phyloP scores from a whole-genome alignment of 352 stramenopile species.

The Phytophthora megakarya region DNA sequence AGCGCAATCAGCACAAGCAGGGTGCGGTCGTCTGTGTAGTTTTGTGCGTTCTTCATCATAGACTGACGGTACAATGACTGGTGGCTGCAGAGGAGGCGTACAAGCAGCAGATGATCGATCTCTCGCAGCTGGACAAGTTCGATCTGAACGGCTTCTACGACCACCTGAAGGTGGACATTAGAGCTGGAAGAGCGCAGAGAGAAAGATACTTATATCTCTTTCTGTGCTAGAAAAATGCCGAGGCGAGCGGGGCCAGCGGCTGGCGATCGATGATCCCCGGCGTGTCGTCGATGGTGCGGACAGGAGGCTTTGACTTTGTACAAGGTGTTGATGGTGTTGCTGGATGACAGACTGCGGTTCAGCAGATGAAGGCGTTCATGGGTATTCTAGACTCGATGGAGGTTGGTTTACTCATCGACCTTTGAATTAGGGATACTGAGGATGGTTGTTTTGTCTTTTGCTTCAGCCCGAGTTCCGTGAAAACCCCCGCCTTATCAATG shows the following conservation, averaged over 20 bases:
- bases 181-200: background rate
- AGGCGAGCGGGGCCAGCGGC: constrained; percentile 68
- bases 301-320: background rate
- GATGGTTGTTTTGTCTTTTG: background rate
- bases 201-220: background rate
- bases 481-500: constrained; percentile 80
- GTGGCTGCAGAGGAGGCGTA: constrained; percentile 63
- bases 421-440: background rate
- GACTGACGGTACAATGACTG: background rate
- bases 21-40: constrained; percentile 34
- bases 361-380: constrained; percentile 87
- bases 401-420: constrained; percentile 24
- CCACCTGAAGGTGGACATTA: constrained; percentile 61
- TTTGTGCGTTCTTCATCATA: background rate
- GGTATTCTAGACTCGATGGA: constrained; percentile 79
- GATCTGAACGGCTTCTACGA: constrained; percentile 71
- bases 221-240: constrained; percentile 74
- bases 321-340: constrained; percentile 1
- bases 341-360: constrained; percentile 65
- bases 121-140: constrained; percentile 71
- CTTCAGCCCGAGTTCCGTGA: constrained; percentile 71
- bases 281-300: constrained; percentile 71
- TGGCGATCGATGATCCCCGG: constrained; percentile 84
- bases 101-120: constrained; percentile 74
- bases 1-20: constrained; percentile 83